Base-by-base conservation (phyloP, 2,329 filamentous ascomycete genomes). In the Colletotrichum shisoi region DNA sequence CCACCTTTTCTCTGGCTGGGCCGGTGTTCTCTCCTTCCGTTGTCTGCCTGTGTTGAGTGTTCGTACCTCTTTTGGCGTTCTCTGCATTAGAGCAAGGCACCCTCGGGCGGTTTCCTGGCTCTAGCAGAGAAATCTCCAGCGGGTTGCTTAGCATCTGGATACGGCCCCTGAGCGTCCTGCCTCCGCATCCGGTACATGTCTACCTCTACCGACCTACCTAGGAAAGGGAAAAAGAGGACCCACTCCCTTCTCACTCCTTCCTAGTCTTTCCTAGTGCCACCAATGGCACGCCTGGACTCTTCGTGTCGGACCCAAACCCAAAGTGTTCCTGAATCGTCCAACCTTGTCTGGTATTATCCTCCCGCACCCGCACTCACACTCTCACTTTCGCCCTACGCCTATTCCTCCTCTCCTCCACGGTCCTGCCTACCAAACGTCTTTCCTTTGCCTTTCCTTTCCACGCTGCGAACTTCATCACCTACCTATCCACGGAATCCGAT, bases 251-350 rank as follows among this genome's bases (percentile, higher is more conserved):
- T n/a, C 45, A 48, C 12, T 48, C 9, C 51, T 21, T 39, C 49
- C 49, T 9, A 52, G 49, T 37, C 27, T 12, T 58, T 11, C 39
- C 45, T n/a, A 52, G 27, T 39, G 21, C 48, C 64, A 64, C 64
- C 64, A 67, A 67, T 67, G 34, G 31, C 42, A 42, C 17, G 48
- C 45, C 54, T 54, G 61, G 61, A 49, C 42, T 27, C 48, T 59
- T 64, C 64, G 61, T 64, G 64, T 64, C 64, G 64, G 61, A 67
- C 53, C 64, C 61, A 67, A 67, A 67, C 64, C 64, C 64, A 67
- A 67, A 67, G 61, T 59, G 64, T 67, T 67, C 64, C 64, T 67
- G 64, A 67, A 67, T 64, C 64, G 64, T 67, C 64, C 61, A 67
- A 67, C 64, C 64, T 67, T 64, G 64, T 67, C 60, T 59, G 56